Evolutionary conservation across 495 filamentous ascomycete genomes (phyloP).

Genomic region (Podospora sp.): DNA sequence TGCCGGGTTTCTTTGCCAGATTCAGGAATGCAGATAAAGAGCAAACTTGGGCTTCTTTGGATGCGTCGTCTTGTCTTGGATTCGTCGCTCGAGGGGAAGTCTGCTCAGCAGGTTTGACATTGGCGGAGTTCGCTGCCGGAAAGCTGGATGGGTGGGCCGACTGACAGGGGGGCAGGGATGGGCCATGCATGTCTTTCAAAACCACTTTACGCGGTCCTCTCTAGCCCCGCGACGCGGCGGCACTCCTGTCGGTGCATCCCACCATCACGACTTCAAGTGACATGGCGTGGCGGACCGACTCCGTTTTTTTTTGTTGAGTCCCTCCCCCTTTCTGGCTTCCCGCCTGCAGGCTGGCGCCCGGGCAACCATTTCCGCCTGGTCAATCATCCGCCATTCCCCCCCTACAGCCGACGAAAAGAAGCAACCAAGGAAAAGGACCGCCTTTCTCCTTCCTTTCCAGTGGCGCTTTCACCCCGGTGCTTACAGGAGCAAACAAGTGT

Average conservation of each 20-base stretch:
- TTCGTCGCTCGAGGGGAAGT: not conserved
- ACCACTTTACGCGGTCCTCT: constrained; percentile 40
- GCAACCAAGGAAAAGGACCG: constrained; percentile 3
- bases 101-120: not conserved
- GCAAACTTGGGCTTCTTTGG: not conserved
- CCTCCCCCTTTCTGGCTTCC: constrained; percentile 10
- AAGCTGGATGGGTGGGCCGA: constrained; percentile 1
- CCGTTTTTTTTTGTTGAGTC: constrained; percentile 16
- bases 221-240: constrained; percentile 31
- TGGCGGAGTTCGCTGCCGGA: not conserved
- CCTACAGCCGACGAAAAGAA: not conserved
- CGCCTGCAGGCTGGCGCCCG: constrained; percentile 4
- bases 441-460: constrained; percentile 4
- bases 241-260: constrained; percentile 20
- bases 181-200: constrained; percentile 27
- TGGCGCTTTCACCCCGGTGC: constrained; percentile 8
- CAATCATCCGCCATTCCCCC: not conserved
- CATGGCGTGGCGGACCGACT: constrained; percentile 3
- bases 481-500: constrained; percentile 12
- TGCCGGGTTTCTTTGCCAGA: not conserved
- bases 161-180: constrained; percentile 28
- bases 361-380: constrained; percentile 19
- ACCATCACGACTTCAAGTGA: constrained; percentile 24
- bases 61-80: not conserved
- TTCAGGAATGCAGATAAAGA: not conserved